These are phyloP conservation scores for Lentinula novae-zelandiae DNA, from an alignment of 1,284 basidiomycete genomes.

Conservation along the genomic window DNA sequence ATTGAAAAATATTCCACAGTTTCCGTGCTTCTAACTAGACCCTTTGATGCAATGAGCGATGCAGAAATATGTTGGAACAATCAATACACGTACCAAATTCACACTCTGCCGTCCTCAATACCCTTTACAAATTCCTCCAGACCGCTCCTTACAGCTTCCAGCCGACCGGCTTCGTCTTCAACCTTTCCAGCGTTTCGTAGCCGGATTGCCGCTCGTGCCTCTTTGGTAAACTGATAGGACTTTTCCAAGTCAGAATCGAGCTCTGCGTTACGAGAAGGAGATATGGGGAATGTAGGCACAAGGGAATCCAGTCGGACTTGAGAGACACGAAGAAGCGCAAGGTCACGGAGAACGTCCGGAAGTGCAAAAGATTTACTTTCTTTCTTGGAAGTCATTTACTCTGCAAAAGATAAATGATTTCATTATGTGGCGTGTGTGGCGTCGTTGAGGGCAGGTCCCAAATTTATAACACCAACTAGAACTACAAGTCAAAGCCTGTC, in stretches of 20 bases:
- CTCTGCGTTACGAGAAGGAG: constrained; percentile 17
- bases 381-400: constrained; percentile 29
- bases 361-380: constrained; percentile 51
- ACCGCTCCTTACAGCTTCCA: constrained; percentile 47
- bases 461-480: not conserved
- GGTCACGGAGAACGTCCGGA: constrained; percentile 61
- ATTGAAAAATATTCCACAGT: no score
- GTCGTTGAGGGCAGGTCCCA: not conserved
- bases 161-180: constrained; percentile 41
- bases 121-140: constrained; percentile 51
- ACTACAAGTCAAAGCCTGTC: no score
- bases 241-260: constrained; percentile 38
- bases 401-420: not conserved
- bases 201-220: constrained; percentile 51
- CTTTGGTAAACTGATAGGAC: constrained; percentile 52
- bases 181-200: constrained; percentile 50
- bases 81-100: not conserved
- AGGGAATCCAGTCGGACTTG: constrained; percentile 46
- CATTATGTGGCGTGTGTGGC: no score
- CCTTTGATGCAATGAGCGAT: no score
- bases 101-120: constrained; percentile 23
- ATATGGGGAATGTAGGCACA: constrained; percentile 18
- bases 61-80: no score
- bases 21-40: no score
- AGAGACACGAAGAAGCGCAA: constrained; percentile 63